These are phyloP conservation scores for Pleurotus salmoneostramineus DNA, from an alignment of 768 basidiomycete species.

Conservation along the genomic window DNA sequence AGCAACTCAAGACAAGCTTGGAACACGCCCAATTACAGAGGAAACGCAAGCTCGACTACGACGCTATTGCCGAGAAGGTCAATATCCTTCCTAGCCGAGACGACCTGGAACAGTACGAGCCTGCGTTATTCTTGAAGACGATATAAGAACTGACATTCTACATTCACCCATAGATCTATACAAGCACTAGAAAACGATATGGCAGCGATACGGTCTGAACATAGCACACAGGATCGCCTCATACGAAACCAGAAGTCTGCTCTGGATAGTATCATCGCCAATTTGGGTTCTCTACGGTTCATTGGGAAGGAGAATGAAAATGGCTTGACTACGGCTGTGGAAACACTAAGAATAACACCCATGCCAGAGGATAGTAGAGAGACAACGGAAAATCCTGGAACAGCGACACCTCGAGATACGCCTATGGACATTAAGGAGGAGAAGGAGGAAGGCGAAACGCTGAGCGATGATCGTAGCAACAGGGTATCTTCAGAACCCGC, in stretches of 20 bases:
- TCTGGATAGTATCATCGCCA: constrained; percentile 59
- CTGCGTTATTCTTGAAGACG: background rate
- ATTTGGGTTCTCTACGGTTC: constrained; percentile 58
- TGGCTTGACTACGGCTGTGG: constrained; percentile 33
- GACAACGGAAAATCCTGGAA: constrained; percentile 16
- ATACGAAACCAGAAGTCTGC: constrained; percentile 68
- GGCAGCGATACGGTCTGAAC: constrained; percentile 67
- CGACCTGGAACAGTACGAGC: constrained; percentile 72
- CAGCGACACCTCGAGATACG: constrained; percentile 15
- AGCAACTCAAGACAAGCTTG: constrained; percentile 69
- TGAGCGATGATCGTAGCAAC: constrained; percentile 11
- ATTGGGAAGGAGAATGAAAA: constrained; percentile 64
- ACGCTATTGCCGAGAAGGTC: constrained; percentile 78
- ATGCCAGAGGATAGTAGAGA: constrained; percentile 29
- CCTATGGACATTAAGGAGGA: constrained; percentile 34
- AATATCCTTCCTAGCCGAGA: constrained; percentile 73
- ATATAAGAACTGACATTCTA: background rate
- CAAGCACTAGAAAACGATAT: constrained; percentile 73
- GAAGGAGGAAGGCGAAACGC: constrained; percentile 31
- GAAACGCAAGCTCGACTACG: constrained; percentile 82
- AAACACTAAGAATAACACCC: constrained; percentile 48
- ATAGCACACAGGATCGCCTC: constrained; percentile 65
- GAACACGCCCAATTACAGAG: constrained; percentile 79
- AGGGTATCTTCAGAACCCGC: background rate
- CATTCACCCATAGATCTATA: constrained; percentile 49